Base-by-base conservation (phyloP, 2,329 filamentous ascomycete genomes). In the Ophiobolus disseminans region DNA sequence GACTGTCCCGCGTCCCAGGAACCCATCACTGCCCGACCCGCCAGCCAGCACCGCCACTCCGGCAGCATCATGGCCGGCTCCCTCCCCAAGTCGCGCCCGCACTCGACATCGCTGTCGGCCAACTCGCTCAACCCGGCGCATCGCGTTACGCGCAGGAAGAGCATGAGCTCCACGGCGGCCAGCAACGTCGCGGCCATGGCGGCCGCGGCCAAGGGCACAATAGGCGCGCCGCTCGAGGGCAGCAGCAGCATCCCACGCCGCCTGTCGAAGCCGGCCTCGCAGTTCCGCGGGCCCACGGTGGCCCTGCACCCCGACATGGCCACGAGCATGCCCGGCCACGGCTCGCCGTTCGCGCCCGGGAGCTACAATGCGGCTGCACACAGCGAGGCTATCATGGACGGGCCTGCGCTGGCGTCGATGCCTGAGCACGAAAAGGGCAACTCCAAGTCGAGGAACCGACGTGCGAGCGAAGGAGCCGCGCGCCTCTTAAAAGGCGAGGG, bases 111-210 rank as follows among this genome's bases (percentile, higher is more conserved):
- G 49, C 80, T 91, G 62, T 88, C 92, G 46, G 83, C 88, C 50
- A 85, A 86, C 62, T 85, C 88, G 49, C 83, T 92, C 68, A 93
- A 92, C 78, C 78, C 86, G 63, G 87, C 85, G 73, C 89, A 96
- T 75, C 89, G 94, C 63, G 86, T 97, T 61, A 91, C 90, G 63
- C 90, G 93, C 67, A 86, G 94, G 65, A 97, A 97, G 83, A 97
- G 92, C 76, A 91, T 96, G 70, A 86, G 84, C 70, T 91, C 90
- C 53, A 88, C 86, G 57, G 84, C 87, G 37, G 82, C 81, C 38
- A 82, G 84, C 72, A 92, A 89, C 74, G 85, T 88, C 36, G 87
- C 89, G 14, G 90, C 89, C 44, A 78, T 93, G 55, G 88, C 89
- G 23, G 87, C 87, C 10, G 89, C 87, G 1, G 73, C 75, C 41